Evolutionary conservation across 2,329 filamentous ascomycete genomes (phyloP).

Genomic region (Calonectria pseudoreteaudii): DNA sequence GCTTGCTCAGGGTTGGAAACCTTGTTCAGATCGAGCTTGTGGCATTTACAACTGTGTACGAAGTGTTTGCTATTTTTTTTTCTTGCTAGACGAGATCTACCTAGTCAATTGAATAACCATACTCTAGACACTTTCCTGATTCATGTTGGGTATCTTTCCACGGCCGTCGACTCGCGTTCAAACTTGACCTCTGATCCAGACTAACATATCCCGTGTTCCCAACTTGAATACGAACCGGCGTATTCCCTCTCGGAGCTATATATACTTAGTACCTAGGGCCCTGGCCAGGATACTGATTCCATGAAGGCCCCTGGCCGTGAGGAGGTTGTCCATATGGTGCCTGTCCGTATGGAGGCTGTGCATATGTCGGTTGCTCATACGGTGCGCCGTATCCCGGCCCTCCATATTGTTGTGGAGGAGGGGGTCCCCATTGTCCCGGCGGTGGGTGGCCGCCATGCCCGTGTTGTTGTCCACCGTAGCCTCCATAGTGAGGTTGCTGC

Average conservation of each 20-base stretch:
- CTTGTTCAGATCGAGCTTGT: background rate
- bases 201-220: background rate
- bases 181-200: background rate
- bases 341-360: slow-evolving; percentile 37
- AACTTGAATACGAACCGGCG: background rate
- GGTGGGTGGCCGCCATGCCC: slow-evolving; percentile 42
- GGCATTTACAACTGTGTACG: slow-evolving; percentile 2
- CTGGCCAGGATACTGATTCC: slow-evolving; percentile 54
- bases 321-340: slow-evolving; percentile 32
- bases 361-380: slow-evolving; percentile 40
- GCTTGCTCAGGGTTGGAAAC: background rate
- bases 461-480: slow-evolving; percentile 43
- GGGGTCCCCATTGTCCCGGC: slow-evolving; percentile 44
- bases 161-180: slow-evolving; percentile 4
- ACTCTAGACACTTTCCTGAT: slow-evolving; percentile 9
- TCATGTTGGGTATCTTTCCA: slow-evolving; percentile 21
- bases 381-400: slow-evolving; percentile 38
- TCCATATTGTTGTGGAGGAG: slow-evolving; percentile 45
- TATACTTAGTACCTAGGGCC: slow-evolving; percentile 47
- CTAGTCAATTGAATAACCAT: slow-evolving; percentile 22
- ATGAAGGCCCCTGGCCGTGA: slow-evolving; percentile 42
- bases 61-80: slow-evolving; percentile 2
- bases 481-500: slow-evolving; percentile 49
- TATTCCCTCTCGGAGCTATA: background rate
- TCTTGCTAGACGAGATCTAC: slow-evolving; percentile 16